phyloP scores from a whole-genome alignment of 129 eudicot genomes.

The Helianthus annuus region DNA sequence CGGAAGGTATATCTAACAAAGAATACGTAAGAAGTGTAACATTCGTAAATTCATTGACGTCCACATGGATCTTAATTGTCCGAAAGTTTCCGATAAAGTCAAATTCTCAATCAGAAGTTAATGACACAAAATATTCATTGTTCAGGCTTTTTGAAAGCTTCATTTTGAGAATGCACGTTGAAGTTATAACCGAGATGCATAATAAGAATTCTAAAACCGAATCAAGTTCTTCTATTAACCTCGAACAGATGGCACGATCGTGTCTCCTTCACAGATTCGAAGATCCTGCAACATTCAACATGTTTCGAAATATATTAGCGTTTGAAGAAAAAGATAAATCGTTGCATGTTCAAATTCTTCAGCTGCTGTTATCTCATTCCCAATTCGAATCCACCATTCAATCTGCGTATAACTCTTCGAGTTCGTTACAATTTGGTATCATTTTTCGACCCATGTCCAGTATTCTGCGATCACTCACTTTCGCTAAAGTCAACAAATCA shows the following conservation, averaged over 20 bases:
- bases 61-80: slow-evolving; percentile 62
- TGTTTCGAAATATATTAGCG: slow-evolving; percentile 51
- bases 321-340: slow-evolving; percentile 44
- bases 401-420: slow-evolving; percentile 37
- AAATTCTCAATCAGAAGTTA: slow-evolving; percentile 21
- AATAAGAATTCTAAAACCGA: slow-evolving; percentile 31
- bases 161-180: slow-evolving; percentile 45
- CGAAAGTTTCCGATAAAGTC: slow-evolving; percentile 43
- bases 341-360: slow-evolving; percentile 49
- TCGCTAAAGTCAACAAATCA: slow-evolving; percentile 23
- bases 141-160: slow-evolving; percentile 66
- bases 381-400: slow-evolving; percentile 55
- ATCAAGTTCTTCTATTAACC: slow-evolving; percentile 47
- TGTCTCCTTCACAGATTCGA: slow-evolving; percentile 77
- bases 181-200: slow-evolving; percentile 44
- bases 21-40: slow-evolving; percentile 34
- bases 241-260: slow-evolving; percentile 61
- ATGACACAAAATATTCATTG: slow-evolving; percentile 34
- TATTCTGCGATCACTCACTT: slow-evolving; percentile 60
- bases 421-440: slow-evolving; percentile 54
- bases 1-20: slow-evolving; percentile 34
- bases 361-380: slow-evolving; percentile 76
- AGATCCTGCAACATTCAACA: slow-evolving; percentile 55
- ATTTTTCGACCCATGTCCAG: slow-evolving; percentile 74
- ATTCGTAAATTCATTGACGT: slow-evolving; percentile 53